phyloP scores from a whole-genome alignment of 2,329 filamentous ascomycete genomes.

The Paecilomyces variotii region DNA sequence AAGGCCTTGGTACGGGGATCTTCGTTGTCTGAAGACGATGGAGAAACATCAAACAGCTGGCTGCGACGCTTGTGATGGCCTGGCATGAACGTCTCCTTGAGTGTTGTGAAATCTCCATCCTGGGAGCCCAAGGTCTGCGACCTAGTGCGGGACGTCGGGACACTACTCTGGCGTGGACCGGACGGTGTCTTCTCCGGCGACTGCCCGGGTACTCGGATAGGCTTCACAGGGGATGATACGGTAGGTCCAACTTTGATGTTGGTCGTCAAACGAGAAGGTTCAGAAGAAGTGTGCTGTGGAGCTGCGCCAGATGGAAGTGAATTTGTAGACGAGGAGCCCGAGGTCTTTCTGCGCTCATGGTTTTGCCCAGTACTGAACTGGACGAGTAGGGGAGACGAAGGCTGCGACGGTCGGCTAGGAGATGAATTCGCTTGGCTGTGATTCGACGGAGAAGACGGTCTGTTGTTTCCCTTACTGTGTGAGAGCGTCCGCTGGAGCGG shows the following conservation, averaged over 20 bases:
- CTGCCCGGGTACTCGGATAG: slow-evolving; percentile 31
- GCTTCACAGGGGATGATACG: slow-evolving; percentile 47
- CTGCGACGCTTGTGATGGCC: slow-evolving; percentile 81
- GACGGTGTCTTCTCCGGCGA: slow-evolving; percentile 55
- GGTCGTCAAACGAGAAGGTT: slow-evolving; percentile 55
- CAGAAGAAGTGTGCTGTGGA: slow-evolving; percentile 63
- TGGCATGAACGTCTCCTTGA: slow-evolving; percentile 55
- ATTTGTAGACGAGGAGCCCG: slow-evolving; percentile 75
- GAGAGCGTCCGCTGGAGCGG: slow-evolving; percentile 76
- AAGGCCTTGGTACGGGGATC: slow-evolving; percentile 85
- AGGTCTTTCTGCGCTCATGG: slow-evolving; percentile 81
- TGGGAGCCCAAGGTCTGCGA: slow-evolving; percentile 93
- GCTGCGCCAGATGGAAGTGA: slow-evolving; percentile 70
- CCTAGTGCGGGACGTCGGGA: slow-evolving; percentile 63
- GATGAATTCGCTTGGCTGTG: slow-evolving; percentile 75
- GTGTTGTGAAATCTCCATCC: slow-evolving; percentile 70
- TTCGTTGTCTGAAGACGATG: slow-evolving; percentile 95
- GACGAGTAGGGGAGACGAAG: slow-evolving; percentile 85
- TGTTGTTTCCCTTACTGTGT: slow-evolving; percentile 66
- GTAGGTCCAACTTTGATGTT: slow-evolving; percentile 45
- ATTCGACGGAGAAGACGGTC: slow-evolving; percentile 79
- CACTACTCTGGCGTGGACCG: slow-evolving; percentile 56
- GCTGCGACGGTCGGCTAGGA: slow-evolving; percentile 75
- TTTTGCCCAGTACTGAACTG: slow-evolving; percentile 85
- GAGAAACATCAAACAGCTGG: slow-evolving; percentile 92